These are phyloP conservation scores for Aegilops tauschii DNA, from an alignment of 176 grass and related monocot genomes.

Conservation along the genomic window DNA sequence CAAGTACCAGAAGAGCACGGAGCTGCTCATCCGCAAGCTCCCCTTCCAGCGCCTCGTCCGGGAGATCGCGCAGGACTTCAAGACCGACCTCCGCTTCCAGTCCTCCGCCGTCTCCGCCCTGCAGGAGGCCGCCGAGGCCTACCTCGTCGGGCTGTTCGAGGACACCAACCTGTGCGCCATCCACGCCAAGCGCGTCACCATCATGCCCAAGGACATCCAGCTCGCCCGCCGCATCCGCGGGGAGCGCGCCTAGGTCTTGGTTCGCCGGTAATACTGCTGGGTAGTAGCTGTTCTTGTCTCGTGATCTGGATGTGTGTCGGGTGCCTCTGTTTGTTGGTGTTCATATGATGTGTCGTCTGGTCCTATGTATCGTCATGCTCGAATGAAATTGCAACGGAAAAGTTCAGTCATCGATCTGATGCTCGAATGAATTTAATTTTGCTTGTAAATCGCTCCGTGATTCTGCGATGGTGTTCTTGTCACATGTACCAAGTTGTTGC, in stretches of 20 bases:
- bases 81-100: conserved; percentile 68
- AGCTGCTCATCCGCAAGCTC: conserved; percentile 68
- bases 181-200: conserved; percentile 75
- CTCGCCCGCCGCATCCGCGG: conserved; percentile 52
- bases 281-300: not conserved
- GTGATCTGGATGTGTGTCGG: not conserved
- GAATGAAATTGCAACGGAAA: not conserved
- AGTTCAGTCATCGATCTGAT: not conserved
- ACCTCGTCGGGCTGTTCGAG: conserved; percentile 68
- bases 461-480: not conserved
- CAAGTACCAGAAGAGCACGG: conserved; percentile 81
- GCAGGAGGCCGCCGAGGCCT: conserved; percentile 68
- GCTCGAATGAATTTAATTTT: not conserved
- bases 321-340: not conserved
- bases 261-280: not conserved
- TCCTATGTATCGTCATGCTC: not conserved
- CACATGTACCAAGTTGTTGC: not conserved
- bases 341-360: not conserved
- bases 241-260: not conserved
- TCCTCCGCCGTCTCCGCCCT: conserved; percentile 54
- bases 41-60: conserved; percentile 61
- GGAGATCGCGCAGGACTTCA: conserved; percentile 73
- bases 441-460: not conserved
- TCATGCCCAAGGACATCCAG: conserved; percentile 84
- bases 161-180: conserved; percentile 79